phyloP scores from a whole-genome alignment of 352 stramenopile species.

The Peronospora farinosa region DNA sequence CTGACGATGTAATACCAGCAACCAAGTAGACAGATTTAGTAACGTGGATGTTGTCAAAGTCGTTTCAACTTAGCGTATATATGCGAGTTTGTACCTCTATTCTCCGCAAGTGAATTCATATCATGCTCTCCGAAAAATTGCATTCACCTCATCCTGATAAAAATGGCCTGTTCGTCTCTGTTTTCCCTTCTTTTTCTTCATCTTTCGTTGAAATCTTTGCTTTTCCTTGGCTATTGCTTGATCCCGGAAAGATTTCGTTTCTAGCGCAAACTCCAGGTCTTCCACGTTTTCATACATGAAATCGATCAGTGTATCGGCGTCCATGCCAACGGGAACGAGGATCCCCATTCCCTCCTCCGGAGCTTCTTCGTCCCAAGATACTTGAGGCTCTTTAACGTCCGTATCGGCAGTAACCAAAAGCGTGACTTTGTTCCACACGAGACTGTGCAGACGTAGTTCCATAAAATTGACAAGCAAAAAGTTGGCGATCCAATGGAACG shows the following conservation, averaged over 20 bases:
- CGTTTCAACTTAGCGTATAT: no score
- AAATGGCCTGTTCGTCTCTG: slow-evolving; percentile 38
- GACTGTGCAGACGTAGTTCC: slow-evolving; percentile 66
- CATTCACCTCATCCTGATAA: slow-evolving; percentile 46
- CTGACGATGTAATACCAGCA: no score
- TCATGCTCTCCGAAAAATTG: slow-evolving; percentile 35
- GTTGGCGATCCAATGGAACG: slow-evolving; percentile 76
- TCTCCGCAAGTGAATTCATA: not conserved
- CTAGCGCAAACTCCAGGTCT: slow-evolving; percentile 50
- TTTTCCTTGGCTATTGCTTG: slow-evolving; percentile 17
- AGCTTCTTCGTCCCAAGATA: slow-evolving; percentile 43
- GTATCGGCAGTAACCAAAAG: slow-evolving; percentile 53
- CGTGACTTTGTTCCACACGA: slow-evolving; percentile 82
- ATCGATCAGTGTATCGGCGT: slow-evolving; percentile 44
- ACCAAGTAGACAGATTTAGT: no score
- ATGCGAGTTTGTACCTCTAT: no score
- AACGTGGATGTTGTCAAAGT: no score
- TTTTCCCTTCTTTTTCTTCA: slow-evolving; percentile 20
- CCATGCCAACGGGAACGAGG: slow-evolving; percentile 59
- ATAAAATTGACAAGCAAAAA: slow-evolving; percentile 79
- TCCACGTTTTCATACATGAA: slow-evolving; percentile 58
- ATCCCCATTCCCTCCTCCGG: slow-evolving; percentile 65
- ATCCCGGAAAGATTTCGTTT: slow-evolving; percentile 18
- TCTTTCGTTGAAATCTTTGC: slow-evolving; percentile 19
- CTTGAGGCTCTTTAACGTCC: slow-evolving; percentile 31